phyloP scores from a whole-genome alignment of 192 early-diverging fungal genomes.

The Allomyces macrogynus region DNA sequence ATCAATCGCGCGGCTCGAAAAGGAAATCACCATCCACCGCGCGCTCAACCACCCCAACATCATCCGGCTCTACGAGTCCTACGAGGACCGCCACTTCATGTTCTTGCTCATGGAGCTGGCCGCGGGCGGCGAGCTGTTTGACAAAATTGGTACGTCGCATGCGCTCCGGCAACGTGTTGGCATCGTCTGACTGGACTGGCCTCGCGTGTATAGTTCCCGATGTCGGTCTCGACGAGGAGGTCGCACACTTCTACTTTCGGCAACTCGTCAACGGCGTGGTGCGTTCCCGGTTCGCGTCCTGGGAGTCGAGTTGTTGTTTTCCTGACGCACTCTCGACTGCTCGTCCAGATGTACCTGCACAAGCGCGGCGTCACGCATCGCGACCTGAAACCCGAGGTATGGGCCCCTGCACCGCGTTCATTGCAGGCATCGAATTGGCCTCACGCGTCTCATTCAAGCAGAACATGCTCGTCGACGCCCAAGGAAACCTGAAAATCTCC shows the following conservation, averaged over 20 bases:
- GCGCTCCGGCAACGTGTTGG: too few relatives aligned
- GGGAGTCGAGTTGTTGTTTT: too few relatives aligned
- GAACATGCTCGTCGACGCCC: constrained; percentile 24
- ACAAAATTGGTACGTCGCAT: constrained; percentile 32
- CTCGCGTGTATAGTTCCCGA: constrained; percentile 28
- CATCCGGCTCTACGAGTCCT: constrained; percentile 21
- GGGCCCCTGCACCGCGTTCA: neutral
- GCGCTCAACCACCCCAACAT: constrained; percentile 35
- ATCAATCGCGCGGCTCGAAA: constrained; percentile 4
- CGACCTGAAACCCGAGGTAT: constrained; percentile 56
- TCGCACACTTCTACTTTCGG: constrained; percentile 50
- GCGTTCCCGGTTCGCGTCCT: constrained; percentile 1
- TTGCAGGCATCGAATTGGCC: neutral
- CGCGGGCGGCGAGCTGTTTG: constrained; percentile 47
- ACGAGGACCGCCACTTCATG: constrained; percentile 25
- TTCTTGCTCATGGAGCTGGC: constrained; percentile 48
- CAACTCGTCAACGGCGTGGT: constrained; percentile 48
- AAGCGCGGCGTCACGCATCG: constrained; percentile 34
- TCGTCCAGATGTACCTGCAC: constrained; percentile 24
- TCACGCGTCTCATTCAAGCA: neutral
- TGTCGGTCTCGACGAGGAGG: constrained; percentile 40
- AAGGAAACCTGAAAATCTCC: constrained; percentile 49
- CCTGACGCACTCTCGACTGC: neutral
- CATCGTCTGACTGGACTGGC: neutral
- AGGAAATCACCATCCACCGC: constrained; percentile 29